Evolutionary conservation across 352 stramenopile species (phyloP).

Genomic region (Globisporangium paddicum): DNA sequence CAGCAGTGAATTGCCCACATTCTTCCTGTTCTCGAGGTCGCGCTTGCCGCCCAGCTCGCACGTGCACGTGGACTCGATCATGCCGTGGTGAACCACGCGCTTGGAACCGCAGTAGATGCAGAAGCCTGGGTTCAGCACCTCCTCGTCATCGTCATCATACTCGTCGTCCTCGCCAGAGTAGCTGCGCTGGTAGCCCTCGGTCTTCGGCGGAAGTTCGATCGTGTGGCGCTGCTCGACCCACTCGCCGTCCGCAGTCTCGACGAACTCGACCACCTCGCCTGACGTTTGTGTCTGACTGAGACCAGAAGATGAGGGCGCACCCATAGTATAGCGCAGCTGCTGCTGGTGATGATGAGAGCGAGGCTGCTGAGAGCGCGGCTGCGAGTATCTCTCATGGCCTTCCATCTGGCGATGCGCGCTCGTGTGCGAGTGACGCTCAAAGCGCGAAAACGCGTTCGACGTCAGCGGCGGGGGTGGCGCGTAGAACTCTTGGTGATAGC

Average conservation of each 20-base stretch:
- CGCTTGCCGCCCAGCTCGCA: conserved; percentile 18
- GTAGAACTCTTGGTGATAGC: no score
- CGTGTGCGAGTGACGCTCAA: not conserved
- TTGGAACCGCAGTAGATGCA: conserved; percentile 42
- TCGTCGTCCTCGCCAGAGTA: conserved; percentile 11
- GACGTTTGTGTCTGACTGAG: conserved; percentile 17
- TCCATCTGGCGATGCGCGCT: not conserved
- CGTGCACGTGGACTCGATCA: conserved; percentile 38
- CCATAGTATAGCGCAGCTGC: not conserved
- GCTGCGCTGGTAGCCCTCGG: not conserved
- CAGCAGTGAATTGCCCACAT: not conserved
- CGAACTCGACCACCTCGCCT: conserved; percentile 46
- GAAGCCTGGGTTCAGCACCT: conserved; percentile 20
- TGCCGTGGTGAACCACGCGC: conserved; percentile 36
- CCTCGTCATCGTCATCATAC: conserved; percentile 15
- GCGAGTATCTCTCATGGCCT: not conserved
- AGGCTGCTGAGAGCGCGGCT: not conserved
- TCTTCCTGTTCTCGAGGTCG: not conserved
- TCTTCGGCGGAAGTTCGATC: not conserved
- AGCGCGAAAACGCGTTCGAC: not conserved
- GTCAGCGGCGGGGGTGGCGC: not conserved
- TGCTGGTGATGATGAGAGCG: not conserved
- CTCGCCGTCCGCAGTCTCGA: conserved; percentile 54
- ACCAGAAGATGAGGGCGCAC: not conserved
- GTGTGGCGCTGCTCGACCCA: conserved; percentile 42